Evolutionary conservation across 2,329 filamentous ascomycete genomes (phyloP).

Genomic region (Aspergillus sergii): DNA sequence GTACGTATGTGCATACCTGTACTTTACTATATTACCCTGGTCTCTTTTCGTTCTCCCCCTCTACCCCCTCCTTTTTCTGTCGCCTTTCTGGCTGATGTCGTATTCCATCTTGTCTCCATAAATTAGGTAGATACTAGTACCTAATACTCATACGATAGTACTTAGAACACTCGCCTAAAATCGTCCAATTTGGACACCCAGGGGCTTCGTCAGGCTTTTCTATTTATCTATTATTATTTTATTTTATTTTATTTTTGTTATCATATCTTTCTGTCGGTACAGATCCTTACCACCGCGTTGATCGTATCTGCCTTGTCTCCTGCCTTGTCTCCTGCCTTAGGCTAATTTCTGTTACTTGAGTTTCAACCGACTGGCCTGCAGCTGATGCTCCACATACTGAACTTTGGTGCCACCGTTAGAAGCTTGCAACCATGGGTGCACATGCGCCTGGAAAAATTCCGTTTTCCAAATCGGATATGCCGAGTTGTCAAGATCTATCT

Average conservation of each 20-base stretch:
- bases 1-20: not conserved
- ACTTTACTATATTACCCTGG: not conserved
- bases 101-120: not conserved
- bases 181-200: not conserved
- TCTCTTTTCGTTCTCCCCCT: not conserved
- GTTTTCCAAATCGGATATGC: not conserved
- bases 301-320: not conserved
- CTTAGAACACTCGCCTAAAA: not conserved
- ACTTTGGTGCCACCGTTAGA: not conserved
- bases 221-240: not conserved
- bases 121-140: not conserved
- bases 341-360: not conserved
- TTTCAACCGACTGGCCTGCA: not conserved
- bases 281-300: not conserved
- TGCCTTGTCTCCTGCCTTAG: not conserved
- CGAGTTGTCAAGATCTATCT: conserved; percentile 2
- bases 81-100: not conserved
- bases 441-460: not conserved
- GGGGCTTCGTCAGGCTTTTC: not conserved
- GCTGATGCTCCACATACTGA: not conserved
- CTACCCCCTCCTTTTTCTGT: not conserved
- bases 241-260: not conserved
- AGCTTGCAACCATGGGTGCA: not conserved
- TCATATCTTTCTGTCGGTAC: not conserved
- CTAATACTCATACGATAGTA: not conserved